Base-by-base conservation (phyloP, 345 rosid species). In the Pelargonium nanum region DNA sequence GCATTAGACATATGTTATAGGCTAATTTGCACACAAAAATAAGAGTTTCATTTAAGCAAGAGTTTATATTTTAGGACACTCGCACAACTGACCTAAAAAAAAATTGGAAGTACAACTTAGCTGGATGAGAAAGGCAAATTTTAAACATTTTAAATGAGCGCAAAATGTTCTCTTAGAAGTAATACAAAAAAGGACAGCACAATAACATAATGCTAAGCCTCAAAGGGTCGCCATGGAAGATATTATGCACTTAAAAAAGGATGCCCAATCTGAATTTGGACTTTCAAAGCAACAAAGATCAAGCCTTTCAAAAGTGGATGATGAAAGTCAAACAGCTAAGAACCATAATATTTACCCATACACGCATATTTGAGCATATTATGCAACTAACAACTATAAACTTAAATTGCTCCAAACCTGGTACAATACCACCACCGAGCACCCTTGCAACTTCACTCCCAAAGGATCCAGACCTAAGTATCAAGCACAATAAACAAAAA, bases 381-480 rank as follows among this genome's bases (percentile, higher is more conserved):
- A 40, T 40, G 48, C 15, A 8, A 40, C 48, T 4, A 40, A 12
- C 48, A 40, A 40, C 6, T 2, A 40, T 2, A 12, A 40, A 71
- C 26, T 57, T 16, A 56, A 28, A 24, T 55, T 55, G 61, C 55
- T 62, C n/a, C 61, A 68, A 67, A 91, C 96, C 97, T 85, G 98
- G 97, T 22, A 88, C 96, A 70, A 92, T 81, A 40, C 98, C 98
- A 70, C 97, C 95, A 65, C 98, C 98, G 69, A 92, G 96, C 66
- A 92, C 97, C 65, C 91, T 81, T 12, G 80, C 81, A 70, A 89
- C 89, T 83, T 92, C 97, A 65, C 72, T 69, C 44, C 98, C 98
- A 67, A 92, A 87, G 25, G 34, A 71, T 58, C 94, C 98, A 66
- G 74, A 65, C 80, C 98, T 91, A 70, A 56, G 70, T 20, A 67